These are phyloP conservation scores for Metarhizium humberi DNA, from an alignment of 2,329 filamentous ascomycete species.

Conservation along the genomic window DNA sequence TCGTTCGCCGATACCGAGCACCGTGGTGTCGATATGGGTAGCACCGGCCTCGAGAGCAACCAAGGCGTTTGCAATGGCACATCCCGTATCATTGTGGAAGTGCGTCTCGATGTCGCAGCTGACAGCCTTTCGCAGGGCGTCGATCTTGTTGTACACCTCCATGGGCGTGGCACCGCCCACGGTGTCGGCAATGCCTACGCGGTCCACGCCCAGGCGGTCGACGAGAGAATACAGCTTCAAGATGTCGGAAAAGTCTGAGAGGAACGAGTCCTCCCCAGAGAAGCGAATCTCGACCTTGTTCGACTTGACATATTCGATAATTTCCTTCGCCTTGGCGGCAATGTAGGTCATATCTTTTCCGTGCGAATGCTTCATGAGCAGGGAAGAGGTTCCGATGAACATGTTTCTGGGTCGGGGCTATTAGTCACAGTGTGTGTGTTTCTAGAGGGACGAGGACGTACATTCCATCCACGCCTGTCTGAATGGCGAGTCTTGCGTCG, in stretches of 20 bases:
- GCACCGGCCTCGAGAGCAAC: constrained; percentile 81
- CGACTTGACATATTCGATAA: constrained; percentile 11
- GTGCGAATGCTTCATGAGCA: constrained; percentile 76
- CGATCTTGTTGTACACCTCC: constrained; percentile 81
- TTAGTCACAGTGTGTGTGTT: constrained; percentile 19
- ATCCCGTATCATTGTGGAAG: constrained; percentile 88
- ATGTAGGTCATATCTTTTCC: constrained; percentile 82
- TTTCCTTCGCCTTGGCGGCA: constrained; percentile 46
- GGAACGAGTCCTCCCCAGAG: constrained; percentile 79
- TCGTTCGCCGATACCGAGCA: constrained; percentile 8
- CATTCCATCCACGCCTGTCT: background rate
- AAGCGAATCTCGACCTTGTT: constrained; percentile 10
- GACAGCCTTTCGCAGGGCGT: constrained; percentile 53
- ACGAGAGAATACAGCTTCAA: constrained; percentile 72
- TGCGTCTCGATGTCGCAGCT: constrained; percentile 73
- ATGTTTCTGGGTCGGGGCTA: constrained; percentile 7
- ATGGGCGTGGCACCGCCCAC: constrained; percentile 80
- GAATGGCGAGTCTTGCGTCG: too few species aligned
- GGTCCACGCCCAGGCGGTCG: constrained; percentile 72
- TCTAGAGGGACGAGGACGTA: too few species aligned
- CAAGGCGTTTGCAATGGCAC: constrained; percentile 80
- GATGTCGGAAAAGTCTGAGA: constrained; percentile 66
- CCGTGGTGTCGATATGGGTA: constrained; percentile 34
- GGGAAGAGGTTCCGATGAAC: constrained; percentile 68
- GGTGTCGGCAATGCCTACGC: constrained; percentile 88